Conservation (phyloP, 768 basidiomycete genomes). For the Hypholoma sublateritium region DNA sequence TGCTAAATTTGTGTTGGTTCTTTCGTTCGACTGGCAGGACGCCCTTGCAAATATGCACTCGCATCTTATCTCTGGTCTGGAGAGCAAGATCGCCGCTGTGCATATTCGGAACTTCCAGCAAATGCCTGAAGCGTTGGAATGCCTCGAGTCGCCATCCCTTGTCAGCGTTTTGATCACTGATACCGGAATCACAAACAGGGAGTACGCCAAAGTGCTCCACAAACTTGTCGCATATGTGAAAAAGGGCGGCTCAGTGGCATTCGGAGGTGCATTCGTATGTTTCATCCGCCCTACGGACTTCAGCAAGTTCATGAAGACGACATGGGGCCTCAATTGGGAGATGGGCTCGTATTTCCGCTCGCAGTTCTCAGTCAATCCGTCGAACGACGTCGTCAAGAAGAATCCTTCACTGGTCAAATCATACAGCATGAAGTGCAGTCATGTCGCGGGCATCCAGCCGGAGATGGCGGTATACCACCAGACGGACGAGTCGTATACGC, state of each 20-base stretch:
- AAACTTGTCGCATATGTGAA: slow-evolving; percentile 37
- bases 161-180: slow-evolving; percentile 37
- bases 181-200: slow-evolving; percentile 26
- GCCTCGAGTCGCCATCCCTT: slow-evolving; percentile 27
- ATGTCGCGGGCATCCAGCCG: slow-evolving; percentile 28
- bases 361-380: slow-evolving; percentile 32
- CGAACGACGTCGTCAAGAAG: slow-evolving; percentile 25
- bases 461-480: slow-evolving; percentile 33
- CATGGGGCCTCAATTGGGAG: slow-evolving; percentile 37
- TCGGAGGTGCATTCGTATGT: slow-evolving; percentile 34
- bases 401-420: slow-evolving; percentile 27
- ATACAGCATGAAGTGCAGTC: slow-evolving; percentile 44
- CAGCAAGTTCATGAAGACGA: slow-evolving; percentile 26
- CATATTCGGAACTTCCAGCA: slow-evolving; percentile 13
- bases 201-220: slow-evolving; percentile 20
- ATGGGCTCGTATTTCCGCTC: slow-evolving; percentile 39
- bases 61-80: slow-evolving; percentile 28
- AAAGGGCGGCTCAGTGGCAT: slow-evolving; percentile 35
- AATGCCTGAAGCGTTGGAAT: slow-evolving; percentile 17
- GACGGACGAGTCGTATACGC: slow-evolving; percentile 19
- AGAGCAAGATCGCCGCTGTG: slow-evolving; percentile 20
- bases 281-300: slow-evolving; percentile 23
- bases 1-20: slow-evolving; percentile 27
- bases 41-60: slow-evolving; percentile 20
- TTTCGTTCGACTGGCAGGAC: slow-evolving; percentile 27